Evolutionary conservation across 2,329 filamentous ascomycete genomes (phyloP), one percentile per base, ranked within the genome.

Genomic region (Thelonectria olida): DNA sequence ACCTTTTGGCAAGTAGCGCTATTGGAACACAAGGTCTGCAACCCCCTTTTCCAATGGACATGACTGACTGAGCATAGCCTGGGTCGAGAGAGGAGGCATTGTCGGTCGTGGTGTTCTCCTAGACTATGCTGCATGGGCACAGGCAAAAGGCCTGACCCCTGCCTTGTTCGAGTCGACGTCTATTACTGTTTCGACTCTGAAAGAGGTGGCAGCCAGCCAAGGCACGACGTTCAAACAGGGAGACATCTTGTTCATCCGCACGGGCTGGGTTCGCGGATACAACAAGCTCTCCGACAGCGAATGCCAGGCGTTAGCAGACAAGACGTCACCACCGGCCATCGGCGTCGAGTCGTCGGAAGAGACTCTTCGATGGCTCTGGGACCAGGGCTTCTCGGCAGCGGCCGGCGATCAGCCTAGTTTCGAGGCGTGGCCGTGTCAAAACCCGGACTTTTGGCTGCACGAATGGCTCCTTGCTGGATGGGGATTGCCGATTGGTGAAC

Each of bases 341-440:
- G 85, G 84, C 2, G 77, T 86, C 4, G 79, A 84, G 54, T 81
- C 81, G 2, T 81, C 80, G 10, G 76, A 81, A 42, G 79, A 79
- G 5, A 81, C 80, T 19, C 76, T 87, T 15, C 78, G 80, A 48
- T 89, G 86, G 85, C 74, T 88, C 42, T 88, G 85, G 85, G 81
- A 87, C 63, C 79, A 82, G 0, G 63, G 54, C n/a, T 87, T 89
- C 64, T 76, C 84, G 0, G 87, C 86, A 5, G 81, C 87, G 0
- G 87, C 83, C 0, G 84, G 85, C 1, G 86, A 89, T 61, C 80
- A 81, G 55, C 82, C 85, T 4, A 66, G 74, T 17, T 83, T 85
- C 62, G 86, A 88, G 72, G 81, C 81, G 4, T 81, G 80, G 36
- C 79, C 80, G 0, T 71, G 67, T 15, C 65, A 64, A 3, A 55